These are phyloP conservation scores for Heliamphora ciliata DNA, from an alignment of 179 eudicot species.

Conservation along the genomic window DNA sequence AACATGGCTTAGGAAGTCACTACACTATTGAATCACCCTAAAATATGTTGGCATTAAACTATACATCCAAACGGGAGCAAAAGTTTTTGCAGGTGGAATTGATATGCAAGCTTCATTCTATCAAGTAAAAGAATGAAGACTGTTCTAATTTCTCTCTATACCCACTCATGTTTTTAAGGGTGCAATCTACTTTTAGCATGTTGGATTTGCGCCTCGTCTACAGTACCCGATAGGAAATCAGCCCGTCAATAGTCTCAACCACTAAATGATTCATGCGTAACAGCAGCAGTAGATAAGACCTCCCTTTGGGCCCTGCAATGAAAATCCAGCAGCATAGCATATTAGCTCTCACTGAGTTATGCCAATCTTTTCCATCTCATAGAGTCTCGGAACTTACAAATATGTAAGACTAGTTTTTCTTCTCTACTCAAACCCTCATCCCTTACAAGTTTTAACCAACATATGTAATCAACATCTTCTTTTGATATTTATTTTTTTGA, in stretches of 20 bases:
- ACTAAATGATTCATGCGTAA: constrained; percentile 61
- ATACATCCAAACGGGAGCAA: no score
- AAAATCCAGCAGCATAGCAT: constrained; percentile 9
- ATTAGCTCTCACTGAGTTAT: background rate
- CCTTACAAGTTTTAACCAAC: background rate
- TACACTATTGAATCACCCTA: no score
- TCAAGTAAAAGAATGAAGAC: background rate
- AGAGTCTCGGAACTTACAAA: background rate
- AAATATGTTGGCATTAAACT: no score
- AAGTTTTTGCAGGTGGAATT: background rate
- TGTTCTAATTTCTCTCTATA: background rate
- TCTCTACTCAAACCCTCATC: background rate
- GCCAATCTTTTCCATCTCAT: background rate
- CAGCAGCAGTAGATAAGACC: constrained; percentile 67
- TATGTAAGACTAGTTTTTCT: background rate
- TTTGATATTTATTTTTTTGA: background rate
- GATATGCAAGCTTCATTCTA: background rate
- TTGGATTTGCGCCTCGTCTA: constrained; percentile 14
- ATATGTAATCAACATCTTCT: background rate
- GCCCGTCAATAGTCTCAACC: constrained; percentile 65
- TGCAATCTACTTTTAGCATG: background rate
- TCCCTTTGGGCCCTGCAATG: constrained; percentile 66
- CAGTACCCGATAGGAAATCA: constrained; percentile 50
- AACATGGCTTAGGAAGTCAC: no score
- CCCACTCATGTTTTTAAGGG: background rate